Evolutionary conservation across 768 basidiomycete genomes (phyloP).

Genomic region (Strobilomyces dryophilus): DNA sequence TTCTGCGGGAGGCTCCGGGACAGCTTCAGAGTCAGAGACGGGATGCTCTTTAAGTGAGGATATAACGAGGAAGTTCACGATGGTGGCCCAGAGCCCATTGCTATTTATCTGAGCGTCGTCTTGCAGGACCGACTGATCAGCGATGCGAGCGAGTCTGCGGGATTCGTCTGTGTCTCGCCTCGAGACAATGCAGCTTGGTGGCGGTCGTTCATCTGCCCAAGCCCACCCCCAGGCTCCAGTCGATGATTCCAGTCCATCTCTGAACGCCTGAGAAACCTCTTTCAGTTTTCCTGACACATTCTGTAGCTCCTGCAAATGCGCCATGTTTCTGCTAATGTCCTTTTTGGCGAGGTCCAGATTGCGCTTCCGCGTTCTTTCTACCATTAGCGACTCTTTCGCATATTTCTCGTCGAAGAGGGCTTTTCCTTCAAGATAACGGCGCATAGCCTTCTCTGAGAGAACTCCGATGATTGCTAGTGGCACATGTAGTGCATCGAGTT

Average conservation of each 20-base stretch:
- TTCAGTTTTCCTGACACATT: conserved; percentile 17
- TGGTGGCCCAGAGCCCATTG: conserved; percentile 68
- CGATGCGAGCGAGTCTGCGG: conserved; percentile 63
- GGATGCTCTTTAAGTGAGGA: conserved; percentile 43
- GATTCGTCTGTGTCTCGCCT: conserved; percentile 84
- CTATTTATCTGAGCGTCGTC: conserved; percentile 55
- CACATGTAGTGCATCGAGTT: conserved; percentile 63
- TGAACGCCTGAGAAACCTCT: conserved; percentile 19
- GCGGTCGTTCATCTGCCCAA: conserved; percentile 86
- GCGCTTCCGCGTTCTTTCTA: conserved; percentile 65
- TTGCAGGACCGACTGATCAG: conserved; percentile 61
- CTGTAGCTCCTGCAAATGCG: conserved; percentile 35
- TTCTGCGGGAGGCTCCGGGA: neutral
- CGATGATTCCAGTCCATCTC: conserved; percentile 35
- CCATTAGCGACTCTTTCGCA: conserved; percentile 44
- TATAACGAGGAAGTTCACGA: conserved; percentile 60
- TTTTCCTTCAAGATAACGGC: conserved; percentile 70
- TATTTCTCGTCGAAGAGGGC: conserved; percentile 66
- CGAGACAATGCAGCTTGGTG: conserved; percentile 89
- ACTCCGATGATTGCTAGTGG: conserved; percentile 65
- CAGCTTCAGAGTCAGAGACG: conserved; percentile 14
- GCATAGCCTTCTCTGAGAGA: conserved; percentile 68
- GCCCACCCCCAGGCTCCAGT: conserved; percentile 72
- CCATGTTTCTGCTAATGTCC: conserved; percentile 55
- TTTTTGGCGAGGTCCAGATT: conserved; percentile 61